Percentiles rank a stretch among this genome's conserved stretches.
Conservation (phyloP, 768 basidiomycete species). For the Lactarius sp. region DNA sequence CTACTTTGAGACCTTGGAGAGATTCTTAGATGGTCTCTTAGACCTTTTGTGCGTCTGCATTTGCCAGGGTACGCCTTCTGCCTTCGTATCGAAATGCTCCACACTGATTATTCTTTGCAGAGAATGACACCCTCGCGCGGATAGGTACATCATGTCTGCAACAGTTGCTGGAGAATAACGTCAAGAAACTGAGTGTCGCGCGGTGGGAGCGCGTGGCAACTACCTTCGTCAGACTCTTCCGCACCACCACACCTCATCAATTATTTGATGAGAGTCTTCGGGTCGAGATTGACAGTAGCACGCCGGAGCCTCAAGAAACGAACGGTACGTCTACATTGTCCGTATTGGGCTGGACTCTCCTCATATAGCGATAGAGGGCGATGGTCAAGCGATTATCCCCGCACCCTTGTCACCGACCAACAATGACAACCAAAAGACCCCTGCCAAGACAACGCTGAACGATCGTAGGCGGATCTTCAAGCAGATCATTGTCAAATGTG, state of each 20-base stretch:
- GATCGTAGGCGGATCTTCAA: constrained; percentile 88
- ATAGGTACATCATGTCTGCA: constrained; percentile 98
- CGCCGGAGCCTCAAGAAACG: constrained; percentile 50
- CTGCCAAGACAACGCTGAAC: constrained; percentile 49
- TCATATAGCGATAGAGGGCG: constrained; percentile 45
- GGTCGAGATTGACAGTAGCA: constrained; percentile 66
- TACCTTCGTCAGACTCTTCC: constrained; percentile 94
- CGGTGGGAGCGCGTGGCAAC: constrained; percentile 91
- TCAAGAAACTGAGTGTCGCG: constrained; percentile 72
- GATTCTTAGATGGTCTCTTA: constrained; percentile 87
- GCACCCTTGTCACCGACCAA: constrained; percentile 81
- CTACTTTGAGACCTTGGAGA: constrained; percentile 87
- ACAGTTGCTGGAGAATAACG: constrained; percentile 90
- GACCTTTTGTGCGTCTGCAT: constrained; percentile 95
- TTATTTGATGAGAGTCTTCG: constrained; percentile 90
- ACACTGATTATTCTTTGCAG: constrained; percentile 39
- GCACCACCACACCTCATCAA: constrained; percentile 95
- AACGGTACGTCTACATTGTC: constrained; percentile 26
- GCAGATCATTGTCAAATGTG: constrained; percentile 99
- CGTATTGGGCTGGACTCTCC: constrained; percentile 4
- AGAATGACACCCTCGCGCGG: constrained; percentile 95
- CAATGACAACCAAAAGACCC: constrained; percentile 44
- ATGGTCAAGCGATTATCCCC: constrained; percentile 68
- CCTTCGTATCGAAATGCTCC: neutral
- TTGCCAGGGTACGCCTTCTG: constrained; percentile 75